Evolutionary conservation across 139 green algal species (phyloP), one percentile per base, ranked within the genome.

Genomic region (Closterium sp.): DNA sequence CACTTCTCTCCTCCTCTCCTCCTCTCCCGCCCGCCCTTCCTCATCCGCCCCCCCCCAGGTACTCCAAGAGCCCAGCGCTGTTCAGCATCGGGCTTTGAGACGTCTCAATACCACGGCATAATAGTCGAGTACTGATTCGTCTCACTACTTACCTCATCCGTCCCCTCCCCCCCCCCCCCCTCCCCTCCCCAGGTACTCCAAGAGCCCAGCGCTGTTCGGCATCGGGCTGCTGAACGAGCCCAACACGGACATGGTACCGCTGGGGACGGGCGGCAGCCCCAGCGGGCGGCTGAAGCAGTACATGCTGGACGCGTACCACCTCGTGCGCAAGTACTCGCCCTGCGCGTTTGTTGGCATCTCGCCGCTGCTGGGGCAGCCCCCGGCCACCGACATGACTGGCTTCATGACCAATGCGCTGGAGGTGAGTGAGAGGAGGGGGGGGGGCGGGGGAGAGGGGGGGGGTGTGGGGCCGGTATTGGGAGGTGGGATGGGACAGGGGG

Each of bases 191-290:
- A 92, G 89, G 89, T 92, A 92, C 28, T 86, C 36, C 33, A 76
- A 90, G 25, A 89, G 84, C 83, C 66, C 66, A 31, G 33, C 84
- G 4, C 25, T 92, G 3, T 84, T 90, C 23, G 89, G 89, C 38
- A 64, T 92, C 4, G 64, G 84, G 4, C 30, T 89, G 5, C 89
- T 92, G 33, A 92, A 92, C 21, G 89, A 92, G 86, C 89, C 89
- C 2, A 89, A 89, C 34, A 33, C 36, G 34, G 89, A 91, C 32
- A 32, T 89, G 86, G 66, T 84, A 30, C n/a, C 55, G 10, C 8
- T 89, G 35, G 55, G 55, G 16, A 31, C 33, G 36, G 88, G 64
- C 28, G 83, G 32, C 21, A 28, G 30, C 30, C 84, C 89, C 28
- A 28, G n/a, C 4, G 36, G 30, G 31, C 4, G 10, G 34, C 89